phyloP scores from a whole-genome alignment of 257 asterid species.

The Solanum etuberosum region DNA sequence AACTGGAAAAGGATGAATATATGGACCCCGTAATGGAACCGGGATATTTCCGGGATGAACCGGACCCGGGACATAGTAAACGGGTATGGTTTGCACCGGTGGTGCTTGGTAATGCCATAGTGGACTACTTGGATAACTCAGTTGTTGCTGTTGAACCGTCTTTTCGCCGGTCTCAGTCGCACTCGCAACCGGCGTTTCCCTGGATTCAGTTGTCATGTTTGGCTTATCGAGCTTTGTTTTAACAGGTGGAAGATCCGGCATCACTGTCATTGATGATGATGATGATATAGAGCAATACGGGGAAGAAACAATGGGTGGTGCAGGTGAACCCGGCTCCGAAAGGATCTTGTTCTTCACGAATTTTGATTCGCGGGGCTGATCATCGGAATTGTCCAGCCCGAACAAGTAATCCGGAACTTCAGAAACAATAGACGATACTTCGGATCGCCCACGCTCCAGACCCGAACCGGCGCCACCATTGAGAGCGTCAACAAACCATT shows the following conservation, averaged over 20 bases:
- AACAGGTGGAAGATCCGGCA: constrained; percentile 80
- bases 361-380: constrained; percentile 28
- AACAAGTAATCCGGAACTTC: constrained; percentile 85
- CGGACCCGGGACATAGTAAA: constrained; percentile 51
- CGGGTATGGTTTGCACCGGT: constrained; percentile 42
- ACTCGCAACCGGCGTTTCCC: constrained; percentile 14
- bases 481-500: constrained; percentile 81
- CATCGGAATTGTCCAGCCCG: constrained; percentile 82
- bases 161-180: constrained; percentile 18
- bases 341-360: constrained; percentile 19
- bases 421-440: constrained; percentile 75
- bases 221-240: constrained; percentile 44
- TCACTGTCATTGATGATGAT: constrained; percentile 31
- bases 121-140: constrained; percentile 43
- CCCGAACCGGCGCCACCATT: constrained; percentile 46
- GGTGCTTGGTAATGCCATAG: constrained; percentile 62
- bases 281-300: constrained; percentile 71
- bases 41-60: constrained; percentile 34
- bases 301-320: constrained; percentile 37
- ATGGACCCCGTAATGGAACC: constrained; percentile 34
- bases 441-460: constrained; percentile 80
- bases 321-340: constrained; percentile 86
- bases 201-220: constrained; percentile 17
- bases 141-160: constrained; percentile 17
- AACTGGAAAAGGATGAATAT: constrained; percentile 32